These are phyloP conservation scores for Neonectria coccinea DNA, from an alignment of 2,329 filamentous ascomycete genomes.

Conservation along the genomic window DNA sequence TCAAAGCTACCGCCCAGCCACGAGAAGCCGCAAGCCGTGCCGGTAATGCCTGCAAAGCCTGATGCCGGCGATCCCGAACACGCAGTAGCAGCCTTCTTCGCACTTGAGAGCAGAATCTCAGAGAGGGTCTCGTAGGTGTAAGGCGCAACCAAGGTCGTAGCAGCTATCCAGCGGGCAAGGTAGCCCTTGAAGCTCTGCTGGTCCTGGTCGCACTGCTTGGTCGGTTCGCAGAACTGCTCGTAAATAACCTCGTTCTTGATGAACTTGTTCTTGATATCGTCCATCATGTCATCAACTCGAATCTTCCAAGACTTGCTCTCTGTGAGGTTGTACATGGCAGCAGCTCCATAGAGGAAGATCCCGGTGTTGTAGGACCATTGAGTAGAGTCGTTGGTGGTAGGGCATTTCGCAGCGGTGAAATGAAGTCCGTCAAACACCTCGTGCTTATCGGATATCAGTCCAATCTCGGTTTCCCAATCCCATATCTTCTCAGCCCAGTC, in stretches of 20 bases:
- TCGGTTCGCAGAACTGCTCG: conserved; percentile 75
- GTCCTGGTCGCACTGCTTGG: conserved; percentile 73
- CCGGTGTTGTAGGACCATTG: conserved; percentile 80
- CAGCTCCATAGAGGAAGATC: conserved; percentile 71
- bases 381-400: conserved; percentile 60
- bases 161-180: conserved; percentile 73
- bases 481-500: conserved; percentile 80
- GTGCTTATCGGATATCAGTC: conserved; percentile 67
- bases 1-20: conserved; percentile 72
- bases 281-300: conserved; percentile 69
- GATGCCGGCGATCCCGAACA: no score
- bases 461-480: conserved; percentile 68
- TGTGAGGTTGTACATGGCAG: conserved; percentile 73
- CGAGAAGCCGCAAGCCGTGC: conserved; percentile 74
- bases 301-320: conserved; percentile 64
- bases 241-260: conserved; percentile 65
- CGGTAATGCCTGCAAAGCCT: conserved; percentile 62
- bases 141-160: conserved; percentile 48
- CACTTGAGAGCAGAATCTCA: no score
- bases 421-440: conserved; percentile 65
- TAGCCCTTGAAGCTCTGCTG: conserved; percentile 83
- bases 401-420: conserved; percentile 56
- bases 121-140: no score
- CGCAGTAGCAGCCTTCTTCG: conserved; percentile 58
- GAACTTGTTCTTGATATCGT: conserved; percentile 65